Conservation (phyloP, 2,329 filamentous ascomycete species). For the Talaromyces sp. region DNA sequence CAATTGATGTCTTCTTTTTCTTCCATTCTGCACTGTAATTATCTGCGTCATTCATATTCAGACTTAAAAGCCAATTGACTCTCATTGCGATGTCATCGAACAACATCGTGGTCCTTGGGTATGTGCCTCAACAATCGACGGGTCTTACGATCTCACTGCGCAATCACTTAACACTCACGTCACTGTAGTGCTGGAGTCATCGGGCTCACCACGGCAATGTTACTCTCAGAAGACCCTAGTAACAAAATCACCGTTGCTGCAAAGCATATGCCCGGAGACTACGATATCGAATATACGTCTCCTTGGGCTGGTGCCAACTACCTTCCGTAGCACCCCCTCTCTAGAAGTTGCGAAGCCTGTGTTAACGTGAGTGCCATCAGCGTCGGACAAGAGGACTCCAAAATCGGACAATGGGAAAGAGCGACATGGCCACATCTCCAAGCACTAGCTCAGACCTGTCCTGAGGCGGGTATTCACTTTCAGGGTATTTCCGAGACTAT, state of each 20-base stretch:
- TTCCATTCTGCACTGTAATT: neutral
- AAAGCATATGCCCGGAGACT: conserved; percentile 92
- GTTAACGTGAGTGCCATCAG: neutral
- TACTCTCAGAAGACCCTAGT: conserved; percentile 54
- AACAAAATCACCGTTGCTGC: conserved; percentile 68
- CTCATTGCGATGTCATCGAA: neutral
- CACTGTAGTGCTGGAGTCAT: conserved; percentile 56
- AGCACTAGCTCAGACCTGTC: conserved; percentile 59
- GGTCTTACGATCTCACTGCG: neutral
- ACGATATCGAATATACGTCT: conserved; percentile 84
- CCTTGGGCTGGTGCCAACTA: conserved; percentile 86
- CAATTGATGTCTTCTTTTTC: neutral
- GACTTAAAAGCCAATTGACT: neutral
- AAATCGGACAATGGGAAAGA: conserved; percentile 51
- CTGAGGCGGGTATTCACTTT: conserved; percentile 64
- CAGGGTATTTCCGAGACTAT: neutral
- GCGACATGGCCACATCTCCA: conserved; percentile 63
- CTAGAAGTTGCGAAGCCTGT: neutral
- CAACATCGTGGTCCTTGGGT: conserved; percentile 13
- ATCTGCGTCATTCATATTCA: neutral
- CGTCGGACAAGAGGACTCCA: conserved; percentile 3
- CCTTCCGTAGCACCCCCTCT: conserved; percentile 57
- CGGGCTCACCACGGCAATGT: conserved; percentile 62
- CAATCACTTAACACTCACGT: neutral
- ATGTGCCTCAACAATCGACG: neutral